Conservation (phyloP, 306 rosid species). For the Trifolium fragiferum region DNA sequence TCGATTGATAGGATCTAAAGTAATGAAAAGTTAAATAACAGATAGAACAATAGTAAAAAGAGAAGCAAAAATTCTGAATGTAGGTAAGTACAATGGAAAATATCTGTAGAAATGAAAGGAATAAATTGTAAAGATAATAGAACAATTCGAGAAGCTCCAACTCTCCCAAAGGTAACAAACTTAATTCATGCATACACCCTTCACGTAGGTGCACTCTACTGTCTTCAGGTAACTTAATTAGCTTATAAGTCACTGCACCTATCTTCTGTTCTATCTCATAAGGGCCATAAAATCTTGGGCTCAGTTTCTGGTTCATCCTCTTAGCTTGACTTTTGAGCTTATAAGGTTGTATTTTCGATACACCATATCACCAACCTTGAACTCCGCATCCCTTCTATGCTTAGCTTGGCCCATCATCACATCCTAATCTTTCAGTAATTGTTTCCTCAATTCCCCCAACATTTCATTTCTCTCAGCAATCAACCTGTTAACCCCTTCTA, state of each 20-base stretch:
- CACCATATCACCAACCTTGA: neutral
- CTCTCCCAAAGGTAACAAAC: too few species aligned
- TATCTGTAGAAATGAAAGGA: too few species aligned
- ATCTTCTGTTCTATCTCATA: neutral
- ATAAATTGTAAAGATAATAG: too few species aligned
- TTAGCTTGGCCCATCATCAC: neutral
- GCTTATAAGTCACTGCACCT: conserved; percentile 7
- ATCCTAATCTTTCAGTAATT: neutral
- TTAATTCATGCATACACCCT: too few species aligned
- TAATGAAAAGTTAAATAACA: too few species aligned
- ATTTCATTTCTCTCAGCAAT: too few species aligned
- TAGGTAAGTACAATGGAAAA: too few species aligned
- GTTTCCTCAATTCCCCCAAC: neutral
- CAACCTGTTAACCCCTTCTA: neutral
- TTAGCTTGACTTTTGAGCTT: neutral
- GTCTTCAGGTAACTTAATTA: neutral
- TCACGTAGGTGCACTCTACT: neutral
- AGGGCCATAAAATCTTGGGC: neutral
- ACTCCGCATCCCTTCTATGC: neutral
- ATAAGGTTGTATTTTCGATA: neutral
- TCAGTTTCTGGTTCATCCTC: neutral
- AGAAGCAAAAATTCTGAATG: too few species aligned
- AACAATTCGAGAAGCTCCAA: too few species aligned
- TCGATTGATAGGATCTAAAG: too few species aligned
- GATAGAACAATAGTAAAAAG: too few species aligned